Evolutionary conservation across 2,329 filamentous ascomycete genomes (phyloP), one percentile per base, ranked within the genome.

Genomic region (Sclerotinia subarctica): DNA sequence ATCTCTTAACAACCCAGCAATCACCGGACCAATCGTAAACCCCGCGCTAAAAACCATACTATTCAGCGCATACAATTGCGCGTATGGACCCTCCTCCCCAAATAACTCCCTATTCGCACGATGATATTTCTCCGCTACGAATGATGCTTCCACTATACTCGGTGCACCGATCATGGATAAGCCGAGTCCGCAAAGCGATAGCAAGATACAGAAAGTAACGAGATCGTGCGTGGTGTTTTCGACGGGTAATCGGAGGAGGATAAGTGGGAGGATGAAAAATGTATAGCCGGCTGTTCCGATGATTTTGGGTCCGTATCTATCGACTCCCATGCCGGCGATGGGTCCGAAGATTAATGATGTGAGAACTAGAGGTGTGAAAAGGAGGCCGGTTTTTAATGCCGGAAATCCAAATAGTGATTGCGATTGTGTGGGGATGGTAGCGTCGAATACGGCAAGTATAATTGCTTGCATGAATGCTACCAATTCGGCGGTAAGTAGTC

Each of bases 1-100:
- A 52, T 85, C 80, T 71, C 81, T 84, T 71, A 88, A 72, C 13
- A 73, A 74, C 0, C 87, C 87, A 10, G 82, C 84, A 62, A 86
- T 75, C 19, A 88, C 74, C 0, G 88, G 88, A 0, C 88, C 88
- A 7, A 88, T 65, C 0, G 86, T 84, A 64, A 90, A 77, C 0
- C 88, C 88, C 0, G 80, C 77, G 69, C 83, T 85, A 75, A 88
- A 90, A 0, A 86, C 81, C 80, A 89, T 83, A n/a, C 83, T 86
- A 72, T 86, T 88, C 69, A 90, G 78, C 3, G 85, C 87, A 74
- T 89, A 90, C 0, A 90, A 79, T 76, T 90, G 88, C 2, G 87
- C 87, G 73, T 89, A 89, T 0, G 87, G 87, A 0, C 85, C 84
- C 5, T 83, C 79, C 1, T 79, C 77, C 0, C 85, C 84, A 71